Percentiles rank a stretch among this genome's conserved stretches.
These are phyloP conservation scores for Luffa aegyptiaca DNA, from an alignment of 306 rosid genomes.

Conservation along the genomic window DNA sequence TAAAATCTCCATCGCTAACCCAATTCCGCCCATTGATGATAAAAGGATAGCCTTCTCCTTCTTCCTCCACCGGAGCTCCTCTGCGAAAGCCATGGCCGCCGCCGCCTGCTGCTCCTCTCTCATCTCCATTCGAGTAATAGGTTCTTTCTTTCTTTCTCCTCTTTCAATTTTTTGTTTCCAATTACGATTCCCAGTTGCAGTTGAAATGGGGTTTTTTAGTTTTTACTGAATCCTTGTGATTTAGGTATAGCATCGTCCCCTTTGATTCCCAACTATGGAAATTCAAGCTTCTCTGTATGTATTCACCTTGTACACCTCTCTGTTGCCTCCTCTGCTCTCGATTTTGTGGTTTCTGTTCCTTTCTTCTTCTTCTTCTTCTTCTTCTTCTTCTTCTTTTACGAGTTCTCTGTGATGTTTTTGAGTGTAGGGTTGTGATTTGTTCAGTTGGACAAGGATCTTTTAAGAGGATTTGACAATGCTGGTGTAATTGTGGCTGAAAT, in stretches of 20 bases:
- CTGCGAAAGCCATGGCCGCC: slow-evolving; percentile 18
- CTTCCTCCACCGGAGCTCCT: not conserved
- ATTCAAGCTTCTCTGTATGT: slow-evolving; percentile 18
- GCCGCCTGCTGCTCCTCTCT: slow-evolving; percentile 18
- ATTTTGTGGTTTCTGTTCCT: not conserved
- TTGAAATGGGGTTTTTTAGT: not conserved
- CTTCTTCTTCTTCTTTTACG: not conserved
- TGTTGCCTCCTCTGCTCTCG: not conserved
- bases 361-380: not conserved
- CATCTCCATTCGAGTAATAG: slow-evolving; percentile 20
- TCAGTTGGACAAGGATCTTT: not conserved
- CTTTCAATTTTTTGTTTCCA: not conserved
- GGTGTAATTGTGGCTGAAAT: not conserved
- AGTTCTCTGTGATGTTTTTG: not conserved
- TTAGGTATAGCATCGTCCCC: slow-evolving; percentile 20
- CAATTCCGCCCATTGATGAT: not conserved
- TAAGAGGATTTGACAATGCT: not conserved
- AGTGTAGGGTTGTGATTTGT: not conserved
- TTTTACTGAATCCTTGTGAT: not conserved
- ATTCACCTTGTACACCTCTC: not conserved
- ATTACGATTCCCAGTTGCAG: not conserved
- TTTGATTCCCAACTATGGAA: slow-evolving; percentile 11
- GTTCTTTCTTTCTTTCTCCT: slow-evolving; percentile 20
- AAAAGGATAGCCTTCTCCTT: not conserved
- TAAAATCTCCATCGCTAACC: not conserved